Conservation (phyloP, 2,329 filamentous ascomycete genomes). For the Fusarium protoensiforme region DNA sequence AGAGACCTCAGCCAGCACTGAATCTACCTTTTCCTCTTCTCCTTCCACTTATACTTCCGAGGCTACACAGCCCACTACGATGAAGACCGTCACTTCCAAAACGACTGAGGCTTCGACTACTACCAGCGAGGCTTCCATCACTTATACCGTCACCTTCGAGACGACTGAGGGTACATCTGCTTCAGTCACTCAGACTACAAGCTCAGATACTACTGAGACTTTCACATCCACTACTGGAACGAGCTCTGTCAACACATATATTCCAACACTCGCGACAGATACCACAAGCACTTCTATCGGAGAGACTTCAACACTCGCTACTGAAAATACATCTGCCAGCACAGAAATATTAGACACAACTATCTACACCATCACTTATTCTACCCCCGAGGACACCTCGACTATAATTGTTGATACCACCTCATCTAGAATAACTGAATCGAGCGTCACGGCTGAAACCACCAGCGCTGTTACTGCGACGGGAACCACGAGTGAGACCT, state of each 20-base stretch:
- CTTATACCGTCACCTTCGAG: neutral
- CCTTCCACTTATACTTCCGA: neutral
- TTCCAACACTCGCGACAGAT: neutral
- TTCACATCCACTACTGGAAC: neutral
- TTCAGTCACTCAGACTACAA: neutral
- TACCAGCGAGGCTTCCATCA: neutral
- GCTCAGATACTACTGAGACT: neutral
- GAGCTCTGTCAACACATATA: neutral
- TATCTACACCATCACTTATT: neutral
- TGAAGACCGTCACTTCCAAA: neutral
- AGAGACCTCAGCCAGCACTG: neutral
- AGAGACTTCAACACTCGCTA: neutral
- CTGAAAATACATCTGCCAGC: neutral
- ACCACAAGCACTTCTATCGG: neutral
- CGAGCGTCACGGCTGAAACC: neutral
- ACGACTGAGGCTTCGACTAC: neutral
- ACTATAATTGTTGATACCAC: neutral
- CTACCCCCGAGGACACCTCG: neutral
- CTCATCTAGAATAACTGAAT: neutral
- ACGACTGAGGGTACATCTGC: neutral
- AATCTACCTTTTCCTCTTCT: neutral
- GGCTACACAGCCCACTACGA: neutral
- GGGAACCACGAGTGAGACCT: slow-evolving; percentile 1
- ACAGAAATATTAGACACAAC: neutral
- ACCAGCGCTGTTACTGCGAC: neutral